Conservation (phyloP, 1,284 basidiomycete species). For the Cryptococcus sp. region DNA sequence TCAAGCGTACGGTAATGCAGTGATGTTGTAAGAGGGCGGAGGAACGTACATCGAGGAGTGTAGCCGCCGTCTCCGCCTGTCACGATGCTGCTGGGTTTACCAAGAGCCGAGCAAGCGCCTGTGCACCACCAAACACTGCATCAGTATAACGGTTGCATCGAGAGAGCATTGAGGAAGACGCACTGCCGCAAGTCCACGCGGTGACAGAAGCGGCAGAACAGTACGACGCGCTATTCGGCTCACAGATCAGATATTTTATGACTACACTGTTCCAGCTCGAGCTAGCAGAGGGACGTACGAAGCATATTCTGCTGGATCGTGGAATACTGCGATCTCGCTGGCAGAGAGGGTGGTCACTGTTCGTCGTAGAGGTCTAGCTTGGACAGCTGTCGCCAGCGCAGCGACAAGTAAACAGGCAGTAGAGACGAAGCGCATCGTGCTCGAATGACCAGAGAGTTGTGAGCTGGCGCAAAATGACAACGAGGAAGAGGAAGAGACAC, state of each 20-base stretch:
- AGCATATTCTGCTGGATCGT: background rate
- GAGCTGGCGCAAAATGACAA: background rate
- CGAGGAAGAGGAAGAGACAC: background rate
- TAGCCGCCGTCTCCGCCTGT: conserved; percentile 22
- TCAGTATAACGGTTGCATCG: background rate
- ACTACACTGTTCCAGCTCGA: background rate
- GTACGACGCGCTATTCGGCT: conserved; percentile 9
- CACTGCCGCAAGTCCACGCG: conserved; percentile 12
- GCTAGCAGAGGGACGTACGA: background rate
- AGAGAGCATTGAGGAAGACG: background rate
- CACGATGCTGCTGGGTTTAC: conserved; percentile 12
- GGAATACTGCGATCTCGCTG: background rate
- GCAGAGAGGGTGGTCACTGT: background rate
- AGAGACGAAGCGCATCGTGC: background rate
- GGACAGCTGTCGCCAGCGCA: background rate
- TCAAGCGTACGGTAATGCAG: background rate
- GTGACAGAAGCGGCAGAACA: conserved; percentile 4
- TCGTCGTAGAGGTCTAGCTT: background rate
- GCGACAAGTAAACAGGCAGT: background rate
- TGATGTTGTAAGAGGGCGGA: background rate
- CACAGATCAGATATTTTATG: background rate
- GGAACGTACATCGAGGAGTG: conserved; percentile 18
- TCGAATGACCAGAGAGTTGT: background rate
- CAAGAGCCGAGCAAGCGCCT: conserved; percentile 16
- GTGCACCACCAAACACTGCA: background rate